Base-by-base conservation (phyloP, 148 eudicot species). In the Salicornia ramosissima region DNA sequence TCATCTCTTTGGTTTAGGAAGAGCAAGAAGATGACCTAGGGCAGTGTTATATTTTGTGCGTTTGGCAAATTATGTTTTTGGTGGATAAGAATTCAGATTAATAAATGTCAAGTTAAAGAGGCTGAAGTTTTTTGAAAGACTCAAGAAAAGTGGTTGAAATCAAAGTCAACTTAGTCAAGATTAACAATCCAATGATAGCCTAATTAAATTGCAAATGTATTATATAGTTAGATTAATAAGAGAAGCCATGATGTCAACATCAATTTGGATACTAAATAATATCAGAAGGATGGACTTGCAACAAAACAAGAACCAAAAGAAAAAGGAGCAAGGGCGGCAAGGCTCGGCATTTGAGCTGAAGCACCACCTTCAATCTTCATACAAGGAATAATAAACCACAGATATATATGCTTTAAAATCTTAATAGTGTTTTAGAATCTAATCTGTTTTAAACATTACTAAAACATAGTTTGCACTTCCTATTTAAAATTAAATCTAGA, bases 131-230 rank as follows among this genome's bases (percentile, higher is more conserved):
- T n/a, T n/a, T n/a, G n/a, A n/a, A 42, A 42, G 45, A 42, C 45
- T 9, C 12, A 42, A 42, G 45, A 42, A 42, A 42, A 9, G 13
- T 42, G 45, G 45, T 42, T 11, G 13, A 6, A 42, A 42, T 25
- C 31, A 59, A 59, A n/a, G n/a, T n/a, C n/a, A n/a, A n/a, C n/a
- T n/a, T n/a, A n/a, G 22, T 59, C 64, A 59, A 34, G 22, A 19
- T 59, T 1, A 59, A n/a, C 31, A 19, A 31, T 59, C 12, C 13
- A 42, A 59, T n/a, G n/a, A n/a, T n/a, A 59, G 16, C 0, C 31
- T 2, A 31, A 1, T 8, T 9, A 10, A 5, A 21, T n/a, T 11
- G 5, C 22, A 19, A 21, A 60, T 31, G 2, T 60, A 33, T 60
- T 2, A 18, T 60, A 15, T 60, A 16, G 25, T 14, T 60, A 33